phyloP scores from a whole-genome alignment of 148 eudicot genomes.

The Salicornia ramosissima region DNA sequence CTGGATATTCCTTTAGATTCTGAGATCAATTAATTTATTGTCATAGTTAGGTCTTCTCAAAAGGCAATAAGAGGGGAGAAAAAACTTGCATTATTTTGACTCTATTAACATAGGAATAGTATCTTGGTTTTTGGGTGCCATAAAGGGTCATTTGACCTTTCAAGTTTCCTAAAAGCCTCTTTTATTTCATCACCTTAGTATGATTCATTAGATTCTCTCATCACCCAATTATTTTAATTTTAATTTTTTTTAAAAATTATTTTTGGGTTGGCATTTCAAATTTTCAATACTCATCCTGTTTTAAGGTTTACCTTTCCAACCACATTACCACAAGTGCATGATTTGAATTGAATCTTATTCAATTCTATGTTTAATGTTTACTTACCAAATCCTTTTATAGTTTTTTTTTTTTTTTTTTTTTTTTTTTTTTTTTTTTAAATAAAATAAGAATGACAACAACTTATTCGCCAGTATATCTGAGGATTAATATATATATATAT shows the following conservation, averaged over 20 bases:
- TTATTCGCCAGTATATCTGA: no score
- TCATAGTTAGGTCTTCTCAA: background rate
- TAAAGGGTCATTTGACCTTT: conserved; percentile 26
- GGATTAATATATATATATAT: no score
- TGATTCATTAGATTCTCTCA: background rate
- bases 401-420: no score
- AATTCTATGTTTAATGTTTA: no score
- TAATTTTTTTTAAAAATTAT: background rate
- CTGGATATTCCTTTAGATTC: conserved; percentile 35
- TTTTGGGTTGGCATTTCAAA: background rate
- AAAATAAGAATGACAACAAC: no score
- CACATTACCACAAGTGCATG: background rate
- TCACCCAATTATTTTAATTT: background rate
- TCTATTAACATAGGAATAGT: conserved; percentile 27
- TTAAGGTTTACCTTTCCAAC: conserved; percentile 1
- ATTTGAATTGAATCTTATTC: no score
- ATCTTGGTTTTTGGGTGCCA: conserved; percentile 16
- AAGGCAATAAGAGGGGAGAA: conserved; percentile 17
- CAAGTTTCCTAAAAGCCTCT: conserved; percentile 9
- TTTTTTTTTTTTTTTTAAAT: no score
- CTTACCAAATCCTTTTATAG: no score
- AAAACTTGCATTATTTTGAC: conserved; percentile 23
- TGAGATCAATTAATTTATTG: conserved; percentile 9
- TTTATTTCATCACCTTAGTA: background rate
- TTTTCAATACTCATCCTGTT: background rate